Evolutionary conservation across 345 rosid genomes (phyloP), one percentile per base, ranked within the genome.

Genomic region (Brassica nigra): DNA sequence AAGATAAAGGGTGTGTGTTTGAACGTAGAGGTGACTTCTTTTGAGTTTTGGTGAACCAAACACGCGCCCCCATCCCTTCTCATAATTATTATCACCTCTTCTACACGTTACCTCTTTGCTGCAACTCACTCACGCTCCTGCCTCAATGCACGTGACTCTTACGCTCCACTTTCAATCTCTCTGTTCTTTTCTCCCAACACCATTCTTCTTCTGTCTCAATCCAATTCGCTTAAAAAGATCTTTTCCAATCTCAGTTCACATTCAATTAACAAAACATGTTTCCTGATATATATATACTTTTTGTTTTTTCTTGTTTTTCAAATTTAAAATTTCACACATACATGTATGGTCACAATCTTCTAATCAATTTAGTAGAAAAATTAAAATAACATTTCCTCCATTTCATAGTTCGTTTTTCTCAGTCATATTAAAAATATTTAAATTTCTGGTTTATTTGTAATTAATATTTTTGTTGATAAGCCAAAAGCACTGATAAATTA

Each of bases 31-130:
- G 3, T 23, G 71, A 54, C 28, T 54, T 23, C 34, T 31, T 57
- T 31, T 12, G 3, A 44, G 47, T 31, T 3, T 66, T 66, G 69
- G 29, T 66, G 69, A 28, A n/a, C 70, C 81, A 68, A 65, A 18
- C 77, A 64, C 66, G 30, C 42, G 27, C 58, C 62, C 62, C 80
- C 66, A 64, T 78, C 66, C 27, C 76, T 68, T 70, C 29, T 54
- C 42, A 65, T 73, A 62, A 79, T 79, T 33, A 79, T 79, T 62
- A 62, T 74, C 83, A 34, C 73, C 69, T 70, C 80, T 81, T 64
- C 44, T 66, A 57, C 83, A 81, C 80, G 80, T 76, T 76, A 75
- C 73, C 80, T 18, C n/a, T 3, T 42, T 61, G 33, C 64, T 16
- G 57, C 81, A 54, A 28, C 27, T 23, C 27, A 39, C 70, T 74